Evolutionary conservation across 2,329 filamentous ascomycete species (phyloP).

Genomic region (Colletotrichum chrysophilum): DNA sequence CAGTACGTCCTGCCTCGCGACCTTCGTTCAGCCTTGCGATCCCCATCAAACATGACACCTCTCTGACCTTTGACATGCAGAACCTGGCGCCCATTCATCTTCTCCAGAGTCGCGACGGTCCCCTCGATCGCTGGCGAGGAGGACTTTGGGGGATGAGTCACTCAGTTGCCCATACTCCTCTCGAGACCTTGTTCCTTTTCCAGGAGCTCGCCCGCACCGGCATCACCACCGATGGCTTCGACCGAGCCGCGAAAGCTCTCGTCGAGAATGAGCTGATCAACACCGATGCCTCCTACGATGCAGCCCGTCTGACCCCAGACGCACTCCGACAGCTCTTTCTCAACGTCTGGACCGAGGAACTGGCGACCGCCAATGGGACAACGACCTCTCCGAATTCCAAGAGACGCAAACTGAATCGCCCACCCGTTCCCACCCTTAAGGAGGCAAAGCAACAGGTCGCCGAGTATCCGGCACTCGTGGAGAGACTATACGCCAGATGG

Average conservation of each 20-base stretch:
- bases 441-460: slow-evolving; percentile 71
- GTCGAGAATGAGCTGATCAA: slow-evolving; percentile 76
- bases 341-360: slow-evolving; percentile 76
- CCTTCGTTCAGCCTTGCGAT: slow-evolving; percentile 9
- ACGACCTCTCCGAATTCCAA: slow-evolving; percentile 59
- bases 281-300: slow-evolving; percentile 74
- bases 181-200: slow-evolving; percentile 87
- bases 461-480: slow-evolving; percentile 72
- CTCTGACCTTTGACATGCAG: slow-evolving; percentile 25
- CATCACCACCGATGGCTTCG: slow-evolving; percentile 69
- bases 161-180: slow-evolving; percentile 74
- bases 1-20: slow-evolving; percentile 22
- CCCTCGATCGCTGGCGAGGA: slow-evolving; percentile 62
- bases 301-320: slow-evolving; percentile 75
- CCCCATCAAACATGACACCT: slow-evolving; percentile 5
- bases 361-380: slow-evolving; percentile 55
- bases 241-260: slow-evolving; percentile 75
- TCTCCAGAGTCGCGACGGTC: slow-evolving; percentile 56
- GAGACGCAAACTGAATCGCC: slow-evolving; percentile 77
- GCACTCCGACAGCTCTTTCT: slow-evolving; percentile 81
- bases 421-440: slow-evolving; percentile 66
- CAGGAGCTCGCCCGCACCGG: slow-evolving; percentile 77
- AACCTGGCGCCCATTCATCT: slow-evolving; percentile 63
- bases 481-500: slow-evolving; percentile 78
- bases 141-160: slow-evolving; percentile 61